Evolutionary conservation across 495 filamentous ascomycete species (phyloP), one percentile per base, ranked within the genome.

Genomic region (Massariosphaeria phaeospora): DNA sequence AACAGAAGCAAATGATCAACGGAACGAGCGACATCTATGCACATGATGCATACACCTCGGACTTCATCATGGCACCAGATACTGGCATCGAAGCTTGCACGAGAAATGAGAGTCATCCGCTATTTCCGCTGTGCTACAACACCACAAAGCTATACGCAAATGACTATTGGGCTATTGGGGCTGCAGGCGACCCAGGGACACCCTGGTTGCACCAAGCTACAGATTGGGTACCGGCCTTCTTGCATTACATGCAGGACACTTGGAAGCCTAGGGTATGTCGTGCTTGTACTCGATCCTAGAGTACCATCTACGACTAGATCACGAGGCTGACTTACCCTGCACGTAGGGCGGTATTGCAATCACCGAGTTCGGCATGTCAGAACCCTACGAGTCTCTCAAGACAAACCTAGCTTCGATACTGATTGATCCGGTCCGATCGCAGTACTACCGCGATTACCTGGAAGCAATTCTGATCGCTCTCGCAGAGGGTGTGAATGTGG

Each of bases 131-230:
- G 15, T 69, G 66, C 48, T 55, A 52, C 25, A 66, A 66, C 34
- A 63, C 61, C 8, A 57, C 62, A 12, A 67, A 67, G 48, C 48
- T 58, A 17, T 69, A 69, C 46, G 55, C 44, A 33, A 58, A 65
- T 31, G 48, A 56, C 18, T 63, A 65, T 13, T 69, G 66, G 66
- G 31, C 51, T 0, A 69, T 69, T 24, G 66, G 66, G 1, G 52
- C 66, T 3, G 65, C 65, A 13, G 47, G 65, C 15, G 66, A 66
- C 30, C 62, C 62, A 2, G 51, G 57, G 5, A 47, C 54, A 1
- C 49, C 55, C 9, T 69, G 66, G 66, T 59, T 69, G 21, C 55
- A 67, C 50, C 62, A 69, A 41, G 61, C 66, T 0, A 69, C 64
- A 0, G 66, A 69, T 27, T 69, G 66, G 66, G 49, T 69, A 1